Percentiles rank a stretch among this genome's conserved stretches.
Evolutionary conservation across 2,329 filamentous ascomycete species (phyloP).

Genomic region (Fusarium agapanthi): DNA sequence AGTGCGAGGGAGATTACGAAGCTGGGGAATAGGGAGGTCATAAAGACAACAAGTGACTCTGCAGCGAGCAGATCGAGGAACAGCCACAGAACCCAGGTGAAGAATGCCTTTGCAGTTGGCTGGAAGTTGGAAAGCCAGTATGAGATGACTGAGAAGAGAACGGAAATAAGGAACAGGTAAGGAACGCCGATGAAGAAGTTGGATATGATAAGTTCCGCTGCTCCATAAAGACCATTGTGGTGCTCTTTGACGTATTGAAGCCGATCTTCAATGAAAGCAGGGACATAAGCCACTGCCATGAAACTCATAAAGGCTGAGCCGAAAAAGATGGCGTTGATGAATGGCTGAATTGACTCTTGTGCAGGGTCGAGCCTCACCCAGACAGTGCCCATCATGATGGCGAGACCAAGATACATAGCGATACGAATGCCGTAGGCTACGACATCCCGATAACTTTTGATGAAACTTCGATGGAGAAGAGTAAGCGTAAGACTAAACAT

Average conservation of each 20-base stretch:
- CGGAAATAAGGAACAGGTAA: conserved; percentile 79
- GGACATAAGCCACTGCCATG: conserved; percentile 87
- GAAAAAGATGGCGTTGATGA: conserved; percentile 84
- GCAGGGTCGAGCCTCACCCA: conserved; percentile 76
- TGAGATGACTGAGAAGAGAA: conserved; percentile 77
- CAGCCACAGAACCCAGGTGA: conserved; percentile 83
- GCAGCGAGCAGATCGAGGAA: conserved; percentile 86
- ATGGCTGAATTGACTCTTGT: conserved; percentile 80
- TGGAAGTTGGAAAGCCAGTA: conserved; percentile 86
- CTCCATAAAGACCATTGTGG: conserved; percentile 81
- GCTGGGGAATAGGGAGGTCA: conserved; percentile 76
- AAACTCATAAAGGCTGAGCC: conserved; percentile 80
- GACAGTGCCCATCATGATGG: conserved; percentile 88
- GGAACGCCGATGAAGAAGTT: conserved; percentile 87
- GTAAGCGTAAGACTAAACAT: conserved; percentile 64
- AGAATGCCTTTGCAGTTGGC: conserved; percentile 71
- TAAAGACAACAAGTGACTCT: conserved; percentile 81
- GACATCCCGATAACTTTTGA: conserved; percentile 86
- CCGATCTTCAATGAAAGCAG: conserved; percentile 74
- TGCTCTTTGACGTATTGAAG: conserved; percentile 66
- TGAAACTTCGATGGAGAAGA: conserved; percentile 79
- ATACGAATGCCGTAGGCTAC: conserved; percentile 85
- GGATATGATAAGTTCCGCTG: conserved; percentile 75
- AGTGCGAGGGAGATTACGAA: conserved; percentile 84
- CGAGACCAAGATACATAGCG: conserved; percentile 79